Evolutionary conservation across 169 alveolate genomes (phyloP), one percentile per base, ranked within the genome.

Genomic region (Plasmodium malariae): DNA sequence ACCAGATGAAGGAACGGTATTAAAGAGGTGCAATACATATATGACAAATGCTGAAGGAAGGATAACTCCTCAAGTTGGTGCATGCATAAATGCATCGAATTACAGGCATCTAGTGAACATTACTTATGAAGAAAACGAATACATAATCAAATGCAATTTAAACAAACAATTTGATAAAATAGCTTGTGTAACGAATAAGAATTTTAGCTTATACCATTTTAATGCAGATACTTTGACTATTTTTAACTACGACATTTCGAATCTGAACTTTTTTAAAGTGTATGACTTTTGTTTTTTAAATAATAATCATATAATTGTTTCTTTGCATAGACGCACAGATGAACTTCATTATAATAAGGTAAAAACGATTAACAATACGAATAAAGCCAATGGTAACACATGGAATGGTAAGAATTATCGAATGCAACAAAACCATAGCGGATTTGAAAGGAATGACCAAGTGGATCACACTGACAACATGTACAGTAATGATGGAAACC

Each of bases 111-210:
- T 67, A 12, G 91, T 73, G 2, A 83, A 54, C 14, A 83, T 83
- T 67, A 17, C 60, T 3, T 83, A 9, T 28, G 73, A 59, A 6
- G 11, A 49, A 14, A 67, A 83, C 30, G 91, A 83, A 26, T 54
- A n/a, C 14, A 71, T 83, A 65, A 26, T 19, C n/a, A 19, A 12
- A 3, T 67, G 70, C 17, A 21, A 30, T 1, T 11, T 54, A 26
- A 83, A 67, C 19, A 71, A 67, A 6, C 45, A n/a, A n/a, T 51
- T 34, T 43, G 67, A 45, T 26, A 83, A 51, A 54, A 67, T 83
- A 17, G 91, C 67, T 2, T 83, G 91, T 7, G 4, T 34, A 14
- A 83, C 91, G 24, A 83, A 83, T 49, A 83, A 21, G 40, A 65
- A 83, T 2, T 70, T 83, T 26, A 57, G 74, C 26, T 11, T 83